phyloP scores from a whole-genome alignment of 768 basidiomycete species.

The Trametes villosa region DNA sequence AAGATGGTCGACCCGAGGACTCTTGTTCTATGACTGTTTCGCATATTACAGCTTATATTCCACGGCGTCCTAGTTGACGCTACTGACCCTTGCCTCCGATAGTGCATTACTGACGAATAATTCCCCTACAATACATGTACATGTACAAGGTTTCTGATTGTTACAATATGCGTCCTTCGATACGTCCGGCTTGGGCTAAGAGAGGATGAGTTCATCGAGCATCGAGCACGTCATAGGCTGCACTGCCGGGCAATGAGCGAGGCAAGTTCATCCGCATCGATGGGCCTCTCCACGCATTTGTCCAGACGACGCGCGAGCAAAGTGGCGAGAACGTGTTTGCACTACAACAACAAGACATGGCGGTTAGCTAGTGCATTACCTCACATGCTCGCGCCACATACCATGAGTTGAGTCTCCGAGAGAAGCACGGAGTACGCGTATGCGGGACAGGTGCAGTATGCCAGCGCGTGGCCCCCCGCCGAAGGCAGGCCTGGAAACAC shows the following conservation, averaged over 20 bases:
- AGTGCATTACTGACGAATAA: too few species aligned
- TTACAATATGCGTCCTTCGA: too few species aligned
- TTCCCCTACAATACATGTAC: too few species aligned
- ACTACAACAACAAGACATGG: constrained; percentile 46
- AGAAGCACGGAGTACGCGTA: constrained; percentile 68
- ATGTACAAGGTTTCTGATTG: too few species aligned
- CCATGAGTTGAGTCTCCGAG: constrained; percentile 67
- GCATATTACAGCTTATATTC: too few species aligned
- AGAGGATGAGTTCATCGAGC: too few species aligned
- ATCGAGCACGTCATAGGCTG: constrained; percentile 1
- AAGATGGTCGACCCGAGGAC: too few species aligned
- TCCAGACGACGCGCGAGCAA: constrained; percentile 59
- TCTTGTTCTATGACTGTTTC: too few species aligned
- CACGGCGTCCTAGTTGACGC: too few species aligned
- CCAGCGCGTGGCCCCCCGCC: constrained; percentile 20
- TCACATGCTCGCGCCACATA: constrained; percentile 30
- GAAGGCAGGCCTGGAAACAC: constrained; percentile 51
- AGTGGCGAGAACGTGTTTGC: constrained; percentile 78
- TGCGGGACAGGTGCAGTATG: constrained; percentile 78
- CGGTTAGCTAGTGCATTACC: not conserved
- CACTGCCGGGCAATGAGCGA: constrained; percentile 40
- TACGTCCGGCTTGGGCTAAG: too few species aligned
- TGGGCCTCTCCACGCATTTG: constrained; percentile 53
- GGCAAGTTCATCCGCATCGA: constrained; percentile 53
- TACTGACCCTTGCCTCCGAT: too few species aligned